phyloP scores from a whole-genome alignment of 257 asterid species.

The Mitragyna speciosa region DNA sequence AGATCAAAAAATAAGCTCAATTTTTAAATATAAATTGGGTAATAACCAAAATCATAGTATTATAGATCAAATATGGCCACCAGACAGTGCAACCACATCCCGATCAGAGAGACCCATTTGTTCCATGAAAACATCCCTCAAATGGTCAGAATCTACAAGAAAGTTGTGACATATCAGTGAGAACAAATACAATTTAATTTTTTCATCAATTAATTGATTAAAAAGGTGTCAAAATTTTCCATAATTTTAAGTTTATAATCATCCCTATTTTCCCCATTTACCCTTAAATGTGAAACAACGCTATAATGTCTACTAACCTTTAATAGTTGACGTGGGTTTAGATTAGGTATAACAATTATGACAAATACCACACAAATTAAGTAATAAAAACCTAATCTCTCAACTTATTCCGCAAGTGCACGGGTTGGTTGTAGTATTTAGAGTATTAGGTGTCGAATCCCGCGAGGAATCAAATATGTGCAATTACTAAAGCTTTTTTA shows the following conservation, averaged over 20 bases:
- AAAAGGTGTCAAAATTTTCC: too few relatives aligned
- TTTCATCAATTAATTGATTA: background rate
- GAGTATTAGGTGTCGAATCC: too few relatives aligned
- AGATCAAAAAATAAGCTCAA: background rate
- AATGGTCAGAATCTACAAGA: conserved; percentile 67
- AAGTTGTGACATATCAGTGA: background rate
- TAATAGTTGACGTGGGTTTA: too few relatives aligned
- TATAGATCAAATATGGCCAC: conserved; percentile 86
- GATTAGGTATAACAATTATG: too few relatives aligned
- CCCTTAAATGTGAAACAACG: background rate
- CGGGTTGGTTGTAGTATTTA: too few relatives aligned
- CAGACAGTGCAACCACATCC: conserved; percentile 85
- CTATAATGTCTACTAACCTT: conserved; percentile 47
- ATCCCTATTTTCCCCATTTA: background rate
- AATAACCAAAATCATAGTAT: background rate
- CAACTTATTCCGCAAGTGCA: too few relatives aligned
- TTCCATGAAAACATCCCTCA: conserved; percentile 75
- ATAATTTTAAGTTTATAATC: background rate
- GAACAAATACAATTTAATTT: background rate
- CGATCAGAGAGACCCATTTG: conserved; percentile 83
- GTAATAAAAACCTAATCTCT: too few relatives aligned
- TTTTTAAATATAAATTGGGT: background rate
- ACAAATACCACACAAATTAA: too few relatives aligned
- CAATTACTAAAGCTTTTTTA: too few relatives aligned
- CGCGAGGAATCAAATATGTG: too few relatives aligned